Base-by-base conservation (phyloP, 495 filamentous ascomycete genomes). In the Trypethelium eluteriae region DNA sequence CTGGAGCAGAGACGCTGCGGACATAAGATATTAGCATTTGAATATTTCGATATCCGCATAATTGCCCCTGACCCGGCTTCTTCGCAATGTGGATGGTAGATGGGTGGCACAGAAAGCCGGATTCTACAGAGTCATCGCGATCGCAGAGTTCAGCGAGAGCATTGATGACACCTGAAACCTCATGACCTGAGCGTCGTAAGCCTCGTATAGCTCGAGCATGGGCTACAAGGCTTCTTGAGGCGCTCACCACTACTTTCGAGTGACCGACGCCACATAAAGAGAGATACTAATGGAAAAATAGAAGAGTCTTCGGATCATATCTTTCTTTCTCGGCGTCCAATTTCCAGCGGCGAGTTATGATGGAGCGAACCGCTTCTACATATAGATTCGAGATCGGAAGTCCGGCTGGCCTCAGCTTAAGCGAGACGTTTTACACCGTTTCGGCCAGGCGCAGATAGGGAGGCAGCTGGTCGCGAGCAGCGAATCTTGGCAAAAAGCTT, bases 41-140 rank as follows among this genome's bases (percentile, higher is more conserved):
- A 56, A 97, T 96, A 74, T 96, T 98, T 2, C 93, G 82, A 71
- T 97, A 98, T n/a, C 93, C 93, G 76, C 93, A 98, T 76, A 97
- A 97, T 1, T 90, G 90, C 35, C 92, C 88, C 76, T 96, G 91
- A 38, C 78, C 82, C 5, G 81, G 81, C 53, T 96, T 80, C 69
- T 96, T 96, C 57, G 87, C 89, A 18, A 98, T 83, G 72, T 96
- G 93, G 44, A 85, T 82, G 0, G 89, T 87, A 34, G 79, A 79
- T 6, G 88, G 82, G 68, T 91, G 84, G 75, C 93, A 96, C 44
- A 95, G 76, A 70, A 90, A 96, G 3, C 89, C 90, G 66, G 85
- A 84, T 41, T 83, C 78, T n/a, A 92, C 84, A 16, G 81, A 76
- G 2, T 74, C 70, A 70, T 90, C 91, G 53, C 87, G 82, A 56